phyloP scores from a whole-genome alignment of 2,329 filamentous ascomycete species.

The Xylaria sp. region DNA sequence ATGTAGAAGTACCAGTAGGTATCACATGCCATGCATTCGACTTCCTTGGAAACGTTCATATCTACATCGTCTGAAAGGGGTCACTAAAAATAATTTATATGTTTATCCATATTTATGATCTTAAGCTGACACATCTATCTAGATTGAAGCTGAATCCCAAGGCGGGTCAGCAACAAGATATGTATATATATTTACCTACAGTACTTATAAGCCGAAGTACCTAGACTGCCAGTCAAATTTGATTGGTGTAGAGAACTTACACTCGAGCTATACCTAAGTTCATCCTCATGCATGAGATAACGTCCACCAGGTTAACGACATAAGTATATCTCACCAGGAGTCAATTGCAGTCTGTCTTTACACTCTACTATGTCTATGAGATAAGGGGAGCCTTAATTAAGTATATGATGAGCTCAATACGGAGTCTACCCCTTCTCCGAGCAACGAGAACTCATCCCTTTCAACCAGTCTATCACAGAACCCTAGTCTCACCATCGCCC shows the following conservation, averaged over 20 bases:
- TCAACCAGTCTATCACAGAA: neutral
- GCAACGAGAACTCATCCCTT: slow-evolving; percentile 2
- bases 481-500: neutral
- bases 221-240: neutral
- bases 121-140: too few species aligned
- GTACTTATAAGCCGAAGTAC: too few species aligned
- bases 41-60: too few species aligned
- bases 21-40: too few species aligned
- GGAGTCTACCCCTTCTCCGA: slow-evolving; percentile 14
- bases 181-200: too few species aligned
- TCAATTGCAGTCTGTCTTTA: neutral
- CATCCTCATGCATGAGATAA: neutral
- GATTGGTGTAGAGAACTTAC: neutral
- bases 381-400: neutral
- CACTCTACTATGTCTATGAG: slow-evolving; percentile 6
- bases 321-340: neutral
- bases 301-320: neutral
- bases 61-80: too few species aligned
- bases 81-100: too few species aligned
- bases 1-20: too few species aligned
- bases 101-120: too few species aligned
- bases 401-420: slow-evolving; percentile 25
- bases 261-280: neutral
- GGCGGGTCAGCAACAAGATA: too few species aligned
- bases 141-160: too few species aligned